Base-by-base conservation (phyloP, 805 yeast species). In the Suhomyces prunicola region DNA sequence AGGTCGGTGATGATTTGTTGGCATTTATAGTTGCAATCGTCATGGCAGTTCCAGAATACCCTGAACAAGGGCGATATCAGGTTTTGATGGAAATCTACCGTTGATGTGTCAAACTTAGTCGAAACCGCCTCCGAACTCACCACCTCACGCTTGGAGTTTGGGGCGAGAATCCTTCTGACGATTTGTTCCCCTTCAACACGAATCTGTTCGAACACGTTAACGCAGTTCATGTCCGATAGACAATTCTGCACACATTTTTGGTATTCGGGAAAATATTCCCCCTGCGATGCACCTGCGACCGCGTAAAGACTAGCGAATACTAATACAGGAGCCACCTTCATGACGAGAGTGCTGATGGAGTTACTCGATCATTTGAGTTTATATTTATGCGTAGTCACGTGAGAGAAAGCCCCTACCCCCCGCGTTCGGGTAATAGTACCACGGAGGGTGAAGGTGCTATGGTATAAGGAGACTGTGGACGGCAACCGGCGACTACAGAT, bases 11-110 rank as follows among this genome's bases (percentile, higher is more conserved):
- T 58, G 8, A 63, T 52, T 54, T 73, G 78, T 53, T 66, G 72
- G 57, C 79, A 75, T 51, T 72, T 69, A 53, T 75, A 75, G 48
- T 65, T 58, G 57, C 79, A 75, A 50, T 73, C 72, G 54, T 63
- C 63, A 1, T 50, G 53, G 50, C 78, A 74, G 46, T 64, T 63
- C 79, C 79, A 75, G 4, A 57, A 48, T 1, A 33, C 26, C 17
- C 24, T 15, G 27, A 48, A 45, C 8, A 56, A 12, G 6, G 55
- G 51, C 44, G 51, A 50, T 10, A 39, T 39, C 42, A 39, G 42
- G n/a, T 39, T 39, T 39, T 39, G 33, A n/a, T 10, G 12, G 47
- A 51, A 50, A n/a, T 50, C 53, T 2, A 39, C 36, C 15, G 36
- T 33, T 33, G 36, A 33, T n/a, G 36, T 33, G 36, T 33, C 42